Base-by-base conservation (phyloP, 139 green algal species). In the Pseudopediastrum boryanum region DNA sequence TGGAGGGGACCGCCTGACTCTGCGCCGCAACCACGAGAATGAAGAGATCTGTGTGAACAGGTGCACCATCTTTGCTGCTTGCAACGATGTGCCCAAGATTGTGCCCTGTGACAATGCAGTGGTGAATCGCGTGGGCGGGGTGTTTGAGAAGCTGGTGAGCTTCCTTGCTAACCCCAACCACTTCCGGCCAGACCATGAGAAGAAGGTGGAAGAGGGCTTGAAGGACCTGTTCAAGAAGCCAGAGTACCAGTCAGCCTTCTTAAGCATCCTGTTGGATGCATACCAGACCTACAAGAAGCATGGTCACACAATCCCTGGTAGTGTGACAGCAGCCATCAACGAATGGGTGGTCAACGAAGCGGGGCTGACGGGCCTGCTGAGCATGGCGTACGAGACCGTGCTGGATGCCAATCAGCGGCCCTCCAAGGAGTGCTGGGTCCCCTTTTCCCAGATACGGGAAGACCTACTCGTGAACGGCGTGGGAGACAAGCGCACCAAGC, bases 81-180 rank as follows among this genome's bases (percentile, higher is more conserved):
- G 35, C 33, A 72, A 72, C 38, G 64, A 72, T n/a, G 64, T 72
- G 4, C 64, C 64, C 10, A 72, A 51, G 35, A 72, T 72, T n/a
- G 41, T 56, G 64, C 64, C 38, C 19, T 51, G 33, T 31, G 64
- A 72, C 36, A 41, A 72, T 52, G 64, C 64, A 13, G 64, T 72
- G 36, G 41, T 38, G 16, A 41, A 72, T n/a, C 31, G 64, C 5
- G 33, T 54, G 6, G 64, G 64, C 7, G 64, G 64, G 21, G 64
- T 72, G 36, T 52, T 72, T 72, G 64, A 72, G 3, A 72, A 56
- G 64, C 64, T 56, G 64, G 64, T 72, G 31, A 7, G 16, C 23
- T 72, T 72, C 16, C 4, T 33, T 39, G 64, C 51, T 23, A 31
- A 51, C 41, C 64, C 64, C 39, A 72, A 72, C 64, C 38, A 23